These are phyloP conservation scores for Gastrodia elata DNA, from an alignment of 106 monocot species.

Conservation along the genomic window DNA sequence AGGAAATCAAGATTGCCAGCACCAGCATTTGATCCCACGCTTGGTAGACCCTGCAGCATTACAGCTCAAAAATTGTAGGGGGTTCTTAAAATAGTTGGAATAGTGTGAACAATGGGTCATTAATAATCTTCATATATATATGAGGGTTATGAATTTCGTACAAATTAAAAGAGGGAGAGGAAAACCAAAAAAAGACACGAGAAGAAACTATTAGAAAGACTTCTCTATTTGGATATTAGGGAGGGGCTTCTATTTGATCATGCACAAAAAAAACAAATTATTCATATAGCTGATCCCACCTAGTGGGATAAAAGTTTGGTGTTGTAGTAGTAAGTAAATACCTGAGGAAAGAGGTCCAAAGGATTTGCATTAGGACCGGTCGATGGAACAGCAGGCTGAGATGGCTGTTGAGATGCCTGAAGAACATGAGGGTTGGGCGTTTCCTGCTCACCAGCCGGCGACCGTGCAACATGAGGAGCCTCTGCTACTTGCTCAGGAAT, in stretches of 20 bases:
- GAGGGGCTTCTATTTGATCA: no score
- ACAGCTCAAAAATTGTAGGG: not conserved
- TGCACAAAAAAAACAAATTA: no score
- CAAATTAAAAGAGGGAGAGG: no score
- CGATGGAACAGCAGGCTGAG: constrained; percentile 35
- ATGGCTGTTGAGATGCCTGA: constrained; percentile 37
- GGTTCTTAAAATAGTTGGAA: not conserved
- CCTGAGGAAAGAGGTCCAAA: constrained; percentile 82
- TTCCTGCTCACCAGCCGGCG: constrained; percentile 14
- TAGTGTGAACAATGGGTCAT: not conserved
- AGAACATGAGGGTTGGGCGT: constrained; percentile 13
- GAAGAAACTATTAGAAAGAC: no score
- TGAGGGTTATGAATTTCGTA: no score
- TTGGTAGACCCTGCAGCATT: constrained; percentile 53
- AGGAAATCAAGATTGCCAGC: constrained; percentile 57
- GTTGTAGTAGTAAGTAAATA: no score
- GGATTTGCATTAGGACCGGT: constrained; percentile 77
- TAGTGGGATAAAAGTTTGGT: no score
- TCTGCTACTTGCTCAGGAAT: constrained; percentile 60
- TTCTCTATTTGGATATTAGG: no score
- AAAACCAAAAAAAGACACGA: no score
- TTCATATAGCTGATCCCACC: no score
- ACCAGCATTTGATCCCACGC: constrained; percentile 40
- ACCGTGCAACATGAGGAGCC: constrained; percentile 34
- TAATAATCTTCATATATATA: no score